A percentile compares a stretch with the other conserved stretches of the same genome.
Evolutionary conservation across 2,329 filamentous ascomycete genomes (phyloP).

Genomic region (Colletotrichum higginsianum): DNA sequence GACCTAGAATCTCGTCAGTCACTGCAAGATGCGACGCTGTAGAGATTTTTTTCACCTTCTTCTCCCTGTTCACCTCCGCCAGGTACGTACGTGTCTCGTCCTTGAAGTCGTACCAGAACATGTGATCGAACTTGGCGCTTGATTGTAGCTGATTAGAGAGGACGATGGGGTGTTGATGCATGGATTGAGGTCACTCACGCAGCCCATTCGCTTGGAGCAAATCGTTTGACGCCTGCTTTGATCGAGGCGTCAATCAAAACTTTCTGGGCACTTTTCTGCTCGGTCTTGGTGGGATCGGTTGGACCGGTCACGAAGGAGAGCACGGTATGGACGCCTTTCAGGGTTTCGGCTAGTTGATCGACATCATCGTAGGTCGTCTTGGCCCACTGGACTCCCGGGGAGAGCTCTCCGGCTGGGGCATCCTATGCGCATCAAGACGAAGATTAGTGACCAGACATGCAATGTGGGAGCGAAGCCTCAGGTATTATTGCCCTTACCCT

Average conservation of each 20-base stretch:
- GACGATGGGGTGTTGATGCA: background rate
- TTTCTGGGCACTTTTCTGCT: slow-evolving; percentile 66
- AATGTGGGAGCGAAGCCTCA: background rate
- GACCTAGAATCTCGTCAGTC: slow-evolving; percentile 52
- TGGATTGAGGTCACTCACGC: slow-evolving; percentile 49
- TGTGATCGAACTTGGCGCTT: slow-evolving; percentile 48
- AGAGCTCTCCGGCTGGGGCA: slow-evolving; percentile 31
- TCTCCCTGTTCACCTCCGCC: slow-evolving; percentile 62
- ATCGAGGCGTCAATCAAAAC: slow-evolving; percentile 73
- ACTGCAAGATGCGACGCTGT: background rate
- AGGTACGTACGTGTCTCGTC: slow-evolving; percentile 65
- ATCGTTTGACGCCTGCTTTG: slow-evolving; percentile 71
- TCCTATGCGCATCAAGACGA: slow-evolving; percentile 43
- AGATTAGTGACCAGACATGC: background rate
- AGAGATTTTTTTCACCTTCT: slow-evolving; percentile 51
- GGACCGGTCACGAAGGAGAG: slow-evolving; percentile 63
- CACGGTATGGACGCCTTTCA: slow-evolving; percentile 66
- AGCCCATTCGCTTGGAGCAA: slow-evolving; percentile 73
- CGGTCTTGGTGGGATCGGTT: slow-evolving; percentile 46
- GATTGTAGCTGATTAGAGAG: background rate
- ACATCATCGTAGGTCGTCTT: slow-evolving; percentile 62
- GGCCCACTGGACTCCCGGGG: slow-evolving; percentile 55
- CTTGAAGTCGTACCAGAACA: slow-evolving; percentile 68
- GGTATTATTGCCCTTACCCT: slow-evolving; percentile 52
- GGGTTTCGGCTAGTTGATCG: slow-evolving; percentile 51